These are phyloP conservation scores for Blastomyces gilchristii DNA, from an alignment of 2,329 filamentous ascomycete species.

Conservation along the genomic window DNA sequence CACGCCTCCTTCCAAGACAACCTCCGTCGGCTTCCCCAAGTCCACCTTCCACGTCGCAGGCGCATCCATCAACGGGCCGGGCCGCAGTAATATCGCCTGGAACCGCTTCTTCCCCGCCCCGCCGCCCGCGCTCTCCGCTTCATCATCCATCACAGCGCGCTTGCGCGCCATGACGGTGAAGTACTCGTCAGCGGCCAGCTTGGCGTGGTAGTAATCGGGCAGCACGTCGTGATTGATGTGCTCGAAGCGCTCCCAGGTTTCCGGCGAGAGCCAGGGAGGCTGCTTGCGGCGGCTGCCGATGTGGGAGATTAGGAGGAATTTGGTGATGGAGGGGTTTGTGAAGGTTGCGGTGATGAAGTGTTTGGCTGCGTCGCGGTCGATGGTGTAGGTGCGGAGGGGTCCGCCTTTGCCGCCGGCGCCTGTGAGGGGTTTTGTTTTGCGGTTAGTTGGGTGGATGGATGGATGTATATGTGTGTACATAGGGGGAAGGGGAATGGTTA, in stretches of 20 bases:
- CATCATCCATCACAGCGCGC: slow-evolving; percentile 20
- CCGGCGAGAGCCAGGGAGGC: slow-evolving; percentile 43
- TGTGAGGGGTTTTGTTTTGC: slow-evolving; percentile 17
- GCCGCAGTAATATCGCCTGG: slow-evolving; percentile 43
- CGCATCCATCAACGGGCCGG: slow-evolving; percentile 41
- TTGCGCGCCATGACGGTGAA: slow-evolving; percentile 38
- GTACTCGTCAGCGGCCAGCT: slow-evolving; percentile 47
- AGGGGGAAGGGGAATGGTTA: no score
- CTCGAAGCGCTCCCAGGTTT: slow-evolving; percentile 37
- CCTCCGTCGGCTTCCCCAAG: slow-evolving; percentile 36
- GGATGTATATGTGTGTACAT: no score
- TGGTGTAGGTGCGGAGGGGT: slow-evolving; percentile 39
- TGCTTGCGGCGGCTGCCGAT: slow-evolving; percentile 40
- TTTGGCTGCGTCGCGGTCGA: slow-evolving; percentile 47
- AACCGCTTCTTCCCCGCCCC: slow-evolving; percentile 26
- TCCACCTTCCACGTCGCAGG: slow-evolving; percentile 39
- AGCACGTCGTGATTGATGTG: slow-evolving; percentile 41
- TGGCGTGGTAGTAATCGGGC: slow-evolving; percentile 44
- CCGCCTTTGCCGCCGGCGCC: slow-evolving; percentile 49
- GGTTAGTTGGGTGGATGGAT: not conserved
- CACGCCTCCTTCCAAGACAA: slow-evolving; percentile 23
- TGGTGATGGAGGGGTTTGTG: slow-evolving; percentile 37
- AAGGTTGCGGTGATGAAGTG: slow-evolving; percentile 43
- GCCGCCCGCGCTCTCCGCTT: not conserved
- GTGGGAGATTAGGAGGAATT: slow-evolving; percentile 48